A percentile compares a stretch with the other conserved stretches of the same genome.
phyloP scores from a whole-genome alignment of 306 rosid species.

The Senna tora region DNA sequence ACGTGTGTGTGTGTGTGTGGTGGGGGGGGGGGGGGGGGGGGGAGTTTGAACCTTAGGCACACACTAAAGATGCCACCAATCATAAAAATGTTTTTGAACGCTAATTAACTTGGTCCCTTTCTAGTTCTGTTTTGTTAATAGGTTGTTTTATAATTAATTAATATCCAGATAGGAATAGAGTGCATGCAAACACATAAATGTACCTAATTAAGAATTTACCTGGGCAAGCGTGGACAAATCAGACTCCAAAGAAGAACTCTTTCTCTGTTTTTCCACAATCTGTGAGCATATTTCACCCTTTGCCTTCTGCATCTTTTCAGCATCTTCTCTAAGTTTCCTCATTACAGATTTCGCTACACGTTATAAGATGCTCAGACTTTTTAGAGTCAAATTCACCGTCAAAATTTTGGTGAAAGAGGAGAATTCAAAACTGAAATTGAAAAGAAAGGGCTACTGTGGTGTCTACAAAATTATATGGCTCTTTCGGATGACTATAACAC shows the following conservation, averaged over 20 bases:
- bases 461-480: background rate
- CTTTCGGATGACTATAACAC: background rate
- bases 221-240: constrained; percentile 68
- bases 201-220: constrained; percentile 46
- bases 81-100: background rate
- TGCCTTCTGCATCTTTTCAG: constrained; percentile 51
- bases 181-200: background rate
- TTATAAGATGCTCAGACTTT: constrained; percentile 1
- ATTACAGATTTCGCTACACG: constrained; percentile 65
- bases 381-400: background rate
- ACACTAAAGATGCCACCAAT: background rate
- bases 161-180: background rate
- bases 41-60: background rate
- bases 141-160: background rate
- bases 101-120: background rate
- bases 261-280: constrained; percentile 70
- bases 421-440: background rate
- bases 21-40: background rate
- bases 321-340: constrained; percentile 50
- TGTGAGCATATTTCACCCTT: constrained; percentile 77
- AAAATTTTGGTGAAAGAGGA: background rate
- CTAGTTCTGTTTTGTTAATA: background rate
- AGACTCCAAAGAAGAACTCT: constrained; percentile 57
- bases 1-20: no score
- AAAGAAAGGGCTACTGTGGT: background rate